A percentile compares a stretch with the other conserved stretches of the same genome.
These are phyloP conservation scores for Melanomma pulvis-pyrius DNA, from an alignment of 495 filamentous ascomycete species.

Conservation along the genomic window DNA sequence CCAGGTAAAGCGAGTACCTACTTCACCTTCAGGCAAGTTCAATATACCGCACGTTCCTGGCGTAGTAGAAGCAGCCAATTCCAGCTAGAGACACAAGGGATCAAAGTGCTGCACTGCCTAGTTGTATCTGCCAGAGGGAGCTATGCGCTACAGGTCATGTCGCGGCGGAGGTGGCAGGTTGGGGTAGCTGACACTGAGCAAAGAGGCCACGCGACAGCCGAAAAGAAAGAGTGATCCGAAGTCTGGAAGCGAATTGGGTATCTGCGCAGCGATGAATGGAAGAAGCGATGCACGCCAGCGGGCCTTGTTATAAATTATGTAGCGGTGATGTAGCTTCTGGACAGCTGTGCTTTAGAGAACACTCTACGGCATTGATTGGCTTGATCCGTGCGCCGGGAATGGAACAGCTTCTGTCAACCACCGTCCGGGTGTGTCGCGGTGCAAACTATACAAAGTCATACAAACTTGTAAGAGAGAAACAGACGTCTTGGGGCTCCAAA, in stretches of 20 bases:
- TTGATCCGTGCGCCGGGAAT: constrained; percentile 38
- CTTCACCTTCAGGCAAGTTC: constrained; percentile 7
- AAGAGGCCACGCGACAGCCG: constrained; percentile 5
- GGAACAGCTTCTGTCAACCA: constrained; percentile 1
- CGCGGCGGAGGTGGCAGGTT: no score
- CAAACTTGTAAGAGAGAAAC: not conserved
- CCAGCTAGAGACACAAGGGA: no score
- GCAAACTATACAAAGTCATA: not conserved
- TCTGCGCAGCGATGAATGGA: not conserved
- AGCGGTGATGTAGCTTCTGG: constrained; percentile 21
- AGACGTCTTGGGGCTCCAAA: not conserved
- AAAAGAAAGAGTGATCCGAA: not conserved
- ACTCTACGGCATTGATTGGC: constrained; percentile 40
- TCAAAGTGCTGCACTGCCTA: no score
- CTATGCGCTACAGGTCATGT: no score
- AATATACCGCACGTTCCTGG: not conserved
- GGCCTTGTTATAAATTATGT: constrained; percentile 18
- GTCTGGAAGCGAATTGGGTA: constrained; percentile 13
- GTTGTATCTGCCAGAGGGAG: no score
- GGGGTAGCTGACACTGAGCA: no score
- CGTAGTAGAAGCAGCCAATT: not conserved
- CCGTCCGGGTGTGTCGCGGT: not conserved
- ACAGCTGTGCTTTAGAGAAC: constrained; percentile 33
- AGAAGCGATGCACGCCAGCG: constrained; percentile 1
- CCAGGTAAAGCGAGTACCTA: not conserved